Percentiles rank a stretch among this genome's conserved stretches.
Evolutionary conservation across 164 flowering plant species (phyloP).

Genomic region (Hamamelis virginiana): DNA sequence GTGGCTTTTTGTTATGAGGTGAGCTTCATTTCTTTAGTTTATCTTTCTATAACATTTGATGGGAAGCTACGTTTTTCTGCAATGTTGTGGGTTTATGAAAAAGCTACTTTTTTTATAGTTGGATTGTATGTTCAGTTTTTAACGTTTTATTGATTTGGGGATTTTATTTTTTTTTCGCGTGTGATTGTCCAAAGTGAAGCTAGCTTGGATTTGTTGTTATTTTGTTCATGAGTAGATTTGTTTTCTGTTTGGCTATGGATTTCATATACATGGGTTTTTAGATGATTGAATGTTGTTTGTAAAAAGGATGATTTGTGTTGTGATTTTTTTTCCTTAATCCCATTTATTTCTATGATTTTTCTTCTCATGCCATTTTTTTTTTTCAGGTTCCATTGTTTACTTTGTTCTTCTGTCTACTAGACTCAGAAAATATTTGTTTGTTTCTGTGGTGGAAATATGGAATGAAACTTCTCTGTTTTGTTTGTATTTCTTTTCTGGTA

Average conservation of each 20-base stretch:
- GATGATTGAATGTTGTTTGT: not conserved
- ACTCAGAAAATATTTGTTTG: not conserved
- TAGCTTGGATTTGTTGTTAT: not conserved
- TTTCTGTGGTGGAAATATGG: not conserved
- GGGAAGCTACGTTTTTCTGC: not conserved
- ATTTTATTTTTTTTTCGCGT: too few species aligned
- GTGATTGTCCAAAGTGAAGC: not conserved
- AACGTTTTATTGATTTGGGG: constrained; percentile 1
- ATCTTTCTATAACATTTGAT: not conserved
- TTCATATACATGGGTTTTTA: not conserved
- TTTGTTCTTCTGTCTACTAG: not conserved
- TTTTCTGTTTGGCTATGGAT: not conserved
- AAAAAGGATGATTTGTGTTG: not conserved
- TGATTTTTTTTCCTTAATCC: not conserved
- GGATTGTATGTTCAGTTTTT: not conserved
- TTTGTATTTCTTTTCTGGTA: not conserved
- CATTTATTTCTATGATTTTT: not conserved
- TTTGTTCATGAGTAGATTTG: not conserved
- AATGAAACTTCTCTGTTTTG: not conserved
- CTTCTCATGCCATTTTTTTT: not conserved
- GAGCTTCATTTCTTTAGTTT: constrained; percentile 24
- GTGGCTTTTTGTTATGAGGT: constrained; percentile 26
- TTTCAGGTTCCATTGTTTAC: not conserved
- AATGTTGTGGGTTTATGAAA: not conserved
- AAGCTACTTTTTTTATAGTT: not conserved